phyloP scores from a whole-genome alignment of 345 rosid species.

The Aethionema arabicum region DNA sequence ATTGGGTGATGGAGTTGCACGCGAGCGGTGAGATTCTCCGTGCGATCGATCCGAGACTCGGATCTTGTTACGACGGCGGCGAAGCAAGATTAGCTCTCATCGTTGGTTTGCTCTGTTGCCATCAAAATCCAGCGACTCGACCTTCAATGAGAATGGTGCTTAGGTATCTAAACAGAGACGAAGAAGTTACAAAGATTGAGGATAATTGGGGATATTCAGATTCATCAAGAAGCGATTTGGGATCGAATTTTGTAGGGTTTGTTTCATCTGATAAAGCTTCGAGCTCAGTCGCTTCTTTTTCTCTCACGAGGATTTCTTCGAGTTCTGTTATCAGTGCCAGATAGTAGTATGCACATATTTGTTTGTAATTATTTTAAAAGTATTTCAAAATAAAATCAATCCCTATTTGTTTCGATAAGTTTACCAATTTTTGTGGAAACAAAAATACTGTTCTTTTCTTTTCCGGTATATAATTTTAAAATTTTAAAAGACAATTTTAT shows the following conservation, averaged over 20 bases:
- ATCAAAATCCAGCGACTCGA: conserved; percentile 41
- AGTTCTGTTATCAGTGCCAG: conserved; percentile 43
- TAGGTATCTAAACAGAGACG: conserved; percentile 56
- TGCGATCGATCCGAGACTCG: conserved; percentile 49
- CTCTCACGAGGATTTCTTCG: conserved; percentile 37
- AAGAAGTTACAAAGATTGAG: conserved; percentile 38
- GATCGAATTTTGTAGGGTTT: conserved; percentile 25
- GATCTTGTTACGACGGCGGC: conserved; percentile 31
- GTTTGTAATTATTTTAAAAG: not conserved
- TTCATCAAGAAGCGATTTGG: conserved; percentile 25
- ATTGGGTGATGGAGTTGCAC: conserved; percentile 34
- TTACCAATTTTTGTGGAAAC: no score
- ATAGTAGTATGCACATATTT: conserved; percentile 18
- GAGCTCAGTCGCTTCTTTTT: conserved; percentile 32
- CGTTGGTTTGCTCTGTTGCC: conserved; percentile 59
- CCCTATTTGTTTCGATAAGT: no score
- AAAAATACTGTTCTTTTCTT: no score
- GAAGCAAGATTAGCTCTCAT: conserved; percentile 51
- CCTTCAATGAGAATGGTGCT: conserved; percentile 60
- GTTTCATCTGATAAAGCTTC: conserved; percentile 32
- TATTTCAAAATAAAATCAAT: no score
- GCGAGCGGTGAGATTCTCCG: conserved; percentile 36
- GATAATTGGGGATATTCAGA: conserved; percentile 26
- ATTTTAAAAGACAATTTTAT: no score
- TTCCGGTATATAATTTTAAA: no score